A percentile compares a stretch with the other conserved stretches of the same genome.
phyloP scores from a whole-genome alignment of 2,329 filamentous ascomycete genomes.

The Drechmeria coniospora region DNA sequence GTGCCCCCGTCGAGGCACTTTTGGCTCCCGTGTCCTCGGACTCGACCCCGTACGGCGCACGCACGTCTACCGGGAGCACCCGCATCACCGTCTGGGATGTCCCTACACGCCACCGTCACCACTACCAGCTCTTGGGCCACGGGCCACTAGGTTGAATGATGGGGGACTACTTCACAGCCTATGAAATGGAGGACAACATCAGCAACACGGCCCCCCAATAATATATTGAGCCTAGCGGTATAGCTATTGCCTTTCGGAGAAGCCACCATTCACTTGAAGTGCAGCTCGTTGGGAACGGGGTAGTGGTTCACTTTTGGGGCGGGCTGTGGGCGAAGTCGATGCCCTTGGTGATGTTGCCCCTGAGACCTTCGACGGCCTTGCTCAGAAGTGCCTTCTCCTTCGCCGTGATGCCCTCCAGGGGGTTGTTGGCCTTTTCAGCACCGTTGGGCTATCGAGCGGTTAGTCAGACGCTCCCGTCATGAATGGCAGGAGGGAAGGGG shows the following conservation, averaged over 20 bases:
- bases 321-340: slow-evolving; percentile 77
- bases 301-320: slow-evolving; percentile 62
- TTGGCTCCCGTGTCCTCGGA: too few relatives aligned
- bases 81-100: too few relatives aligned
- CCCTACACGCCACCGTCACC: not conserved
- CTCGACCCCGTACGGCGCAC: too few relatives aligned
- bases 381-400: slow-evolving; percentile 81
- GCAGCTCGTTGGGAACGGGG: slow-evolving; percentile 12
- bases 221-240: slow-evolving; percentile 21
- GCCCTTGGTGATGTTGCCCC: slow-evolving; percentile 90
- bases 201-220: slow-evolving; percentile 18
- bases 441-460: slow-evolving; percentile 53
- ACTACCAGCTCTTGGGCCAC: not conserved
- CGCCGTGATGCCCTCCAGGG: slow-evolving; percentile 60
- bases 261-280: slow-evolving; percentile 12
- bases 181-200: slow-evolving; percentile 17
- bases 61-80: too few relatives aligned
- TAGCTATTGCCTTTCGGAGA: slow-evolving; percentile 16
- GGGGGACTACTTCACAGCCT: slow-evolving; percentile 20
- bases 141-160: slow-evolving; percentile 3
- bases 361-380: slow-evolving; percentile 60
- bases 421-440: slow-evolving; percentile 72
- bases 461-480: too few relatives aligned
- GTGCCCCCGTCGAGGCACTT: too few relatives aligned
- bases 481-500: too few relatives aligned